Base-by-base conservation (phyloP, 495 filamentous ascomycete genomes). In the Beverwykella pulmonaria region DNA sequence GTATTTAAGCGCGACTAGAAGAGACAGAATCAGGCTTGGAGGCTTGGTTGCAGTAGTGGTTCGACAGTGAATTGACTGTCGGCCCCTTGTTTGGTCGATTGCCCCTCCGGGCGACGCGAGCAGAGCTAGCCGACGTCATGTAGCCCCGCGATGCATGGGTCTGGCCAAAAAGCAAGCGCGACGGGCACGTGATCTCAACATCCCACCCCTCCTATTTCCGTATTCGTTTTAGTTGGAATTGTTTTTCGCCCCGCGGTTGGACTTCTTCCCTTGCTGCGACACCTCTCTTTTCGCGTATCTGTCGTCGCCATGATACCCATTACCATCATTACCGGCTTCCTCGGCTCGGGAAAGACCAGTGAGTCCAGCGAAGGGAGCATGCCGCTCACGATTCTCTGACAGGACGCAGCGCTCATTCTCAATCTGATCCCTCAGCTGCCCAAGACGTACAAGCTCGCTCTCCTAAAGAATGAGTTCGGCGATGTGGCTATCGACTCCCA, bases 401-500 rank as follows among this genome's bases (percentile, higher is more conserved):
- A 20, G 7, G 56, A 27, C 23, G 7, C n/a, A 71, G 69, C 94
- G 9, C 82, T 97, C 44, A 89, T 97, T 66, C 86, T 97, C 41
- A 91, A 93, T 76, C 87, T 97, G 39, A 80, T 96, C 74, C 91
- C 92, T 0, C 92, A 97, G 79, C 87, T 97, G 3, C 91, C 86
- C 23, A 75, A 79, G 8, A 76, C 74, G 65, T 97, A 97, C 84
- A 86, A 85, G 2, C 86, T 98, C 56, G 93, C 93, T n/a, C 86
- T 98, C 22, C 82, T 98, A 22, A 98, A 98, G 77, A 98, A 98
- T 77, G 94, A 98, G 79, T 97, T 96, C 76, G 94, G 94, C 73
- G 93, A 98, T 76, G 76, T 98, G 19, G 92, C 92, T 26, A 82
- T 98, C 75, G 94, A 98, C 82, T 92, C 89, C 10, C 91, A 95